Base-by-base conservation (phyloP, 441 rosid species). In the Arabidopsis hybrid region DNA sequence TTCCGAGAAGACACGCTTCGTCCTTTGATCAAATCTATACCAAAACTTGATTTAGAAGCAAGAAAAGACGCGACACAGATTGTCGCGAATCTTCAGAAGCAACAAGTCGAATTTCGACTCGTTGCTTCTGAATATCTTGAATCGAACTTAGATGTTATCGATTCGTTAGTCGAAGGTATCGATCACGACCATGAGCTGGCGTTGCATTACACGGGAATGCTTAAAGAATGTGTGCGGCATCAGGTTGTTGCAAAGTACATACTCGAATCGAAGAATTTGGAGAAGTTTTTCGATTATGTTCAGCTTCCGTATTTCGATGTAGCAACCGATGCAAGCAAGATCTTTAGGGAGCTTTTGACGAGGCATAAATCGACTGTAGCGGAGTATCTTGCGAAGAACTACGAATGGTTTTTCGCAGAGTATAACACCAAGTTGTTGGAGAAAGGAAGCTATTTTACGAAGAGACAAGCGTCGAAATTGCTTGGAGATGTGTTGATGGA, bases 311-410 rank as follows among this genome's bases (percentile, higher is more conserved):
- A 86, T 70, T 91, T 91, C 59, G 98, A 94, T 66, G 84, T 89
- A 1, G 89, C 93, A 13, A 87, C 93, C 2, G 96, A 89, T 83
- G 96, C 88, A 42, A 87, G 80, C 61, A 85, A 86, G 36, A 94
- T 95, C 53, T 94, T 87, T 76, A 86, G 90, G 49, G 96, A 91
- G 79, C 93, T 94, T 60, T 43, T 90, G 79, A 91, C 93, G 1
- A 89, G 97, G 85, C 96, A 94, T 58, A 94, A 86, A 77, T 87
- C 98, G 3, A 90, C 96, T 0, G 95, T 89, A 3, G 85, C 97
- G 16, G 92, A 86, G 45, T 91, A 89, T 57, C 89, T 91, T 55
- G 60, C 83, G 10, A 82, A 31, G 46, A 91, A 89, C 71, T 91
- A 85, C 75, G 90, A 89, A 21, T 91, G 95, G 96, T 92, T 94